These are phyloP conservation scores for Salix brachista DNA, from an alignment of 345 rosid genomes.

Conservation along the genomic window DNA sequence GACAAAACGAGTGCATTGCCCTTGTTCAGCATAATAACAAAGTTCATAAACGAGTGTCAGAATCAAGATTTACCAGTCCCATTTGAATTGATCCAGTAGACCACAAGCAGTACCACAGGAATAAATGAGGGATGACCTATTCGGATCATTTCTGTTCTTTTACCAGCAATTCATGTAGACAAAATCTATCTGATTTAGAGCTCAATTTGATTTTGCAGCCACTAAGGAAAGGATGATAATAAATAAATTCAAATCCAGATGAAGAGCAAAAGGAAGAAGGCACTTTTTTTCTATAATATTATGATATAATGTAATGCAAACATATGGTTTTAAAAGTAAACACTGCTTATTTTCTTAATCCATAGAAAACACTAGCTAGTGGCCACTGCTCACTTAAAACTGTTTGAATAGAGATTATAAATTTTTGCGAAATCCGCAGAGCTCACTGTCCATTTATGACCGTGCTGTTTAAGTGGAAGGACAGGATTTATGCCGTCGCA, in stretches of 20 bases:
- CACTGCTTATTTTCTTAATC: not conserved
- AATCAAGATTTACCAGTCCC: not conserved
- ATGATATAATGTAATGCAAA: not conserved
- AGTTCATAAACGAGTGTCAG: not conserved
- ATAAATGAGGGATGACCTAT: not conserved
- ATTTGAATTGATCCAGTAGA: not conserved
- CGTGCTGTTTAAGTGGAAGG: constrained; percentile 48
- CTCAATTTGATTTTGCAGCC: no score
- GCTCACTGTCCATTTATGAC: constrained; percentile 80
- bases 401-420: constrained; percentile 50
- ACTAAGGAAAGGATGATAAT: not conserved
- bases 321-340: not conserved
- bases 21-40: not conserved
- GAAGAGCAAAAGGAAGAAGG: not conserved
- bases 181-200: not conserved
- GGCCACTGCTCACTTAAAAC: constrained; percentile 22
- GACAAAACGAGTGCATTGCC: no score
- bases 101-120: not conserved
- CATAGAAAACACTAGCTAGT: constrained; percentile 8
- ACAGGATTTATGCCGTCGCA: not conserved
- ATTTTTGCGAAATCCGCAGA: constrained; percentile 55
- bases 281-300: not conserved
- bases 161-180: no score
- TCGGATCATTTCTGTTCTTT: not conserved
- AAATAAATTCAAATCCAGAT: not conserved